phyloP scores from a whole-genome alignment of 306 rosid genomes.

The Quillaja saponaria region DNA sequence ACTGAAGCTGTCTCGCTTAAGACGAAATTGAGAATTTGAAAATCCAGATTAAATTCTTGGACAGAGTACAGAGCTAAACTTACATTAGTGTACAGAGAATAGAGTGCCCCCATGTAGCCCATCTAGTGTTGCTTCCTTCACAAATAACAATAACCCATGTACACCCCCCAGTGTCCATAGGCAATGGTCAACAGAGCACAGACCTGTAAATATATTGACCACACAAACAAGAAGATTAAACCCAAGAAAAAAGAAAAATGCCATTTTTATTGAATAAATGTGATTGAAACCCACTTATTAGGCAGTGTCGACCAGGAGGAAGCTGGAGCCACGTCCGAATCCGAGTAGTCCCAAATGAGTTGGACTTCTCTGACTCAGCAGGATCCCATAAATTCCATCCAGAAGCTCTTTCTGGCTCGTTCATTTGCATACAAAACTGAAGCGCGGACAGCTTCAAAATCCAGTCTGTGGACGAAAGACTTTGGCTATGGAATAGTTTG shows the following conservation, averaged over 20 bases:
- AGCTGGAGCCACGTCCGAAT: conserved; percentile 94
- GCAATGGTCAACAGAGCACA: conserved; percentile 78
- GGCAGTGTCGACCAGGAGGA: conserved; percentile 96
- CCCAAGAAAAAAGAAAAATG: neutral
- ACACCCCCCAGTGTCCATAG: conserved; percentile 80
- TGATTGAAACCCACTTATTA: conserved; percentile 45
- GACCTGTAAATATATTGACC: conserved; percentile 46
- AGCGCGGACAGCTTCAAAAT: conserved; percentile 66
- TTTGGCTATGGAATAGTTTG: conserved; percentile 39
- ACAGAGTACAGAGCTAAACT: conserved; percentile 13
- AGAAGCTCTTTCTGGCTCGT: conserved; percentile 54
- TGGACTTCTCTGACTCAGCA: conserved; percentile 43
- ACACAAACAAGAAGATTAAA: neutral
- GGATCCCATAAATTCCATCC: conserved; percentile 49
- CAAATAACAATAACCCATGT: conserved; percentile 80
- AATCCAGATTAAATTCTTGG: neutral
- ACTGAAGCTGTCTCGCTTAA: too few relatives aligned
- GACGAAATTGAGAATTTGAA: too few relatives aligned
- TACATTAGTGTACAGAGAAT: conserved; percentile 81
- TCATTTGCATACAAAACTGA: conserved; percentile 76
- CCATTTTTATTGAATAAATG: too few relatives aligned
- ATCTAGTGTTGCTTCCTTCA: conserved; percentile 62
- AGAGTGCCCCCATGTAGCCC: conserved; percentile 56
- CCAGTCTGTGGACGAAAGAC: conserved; percentile 59
- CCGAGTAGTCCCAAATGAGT: conserved; percentile 84